phyloP scores from a whole-genome alignment of 805 yeast genomes.

The Ogataea methanolica region DNA sequence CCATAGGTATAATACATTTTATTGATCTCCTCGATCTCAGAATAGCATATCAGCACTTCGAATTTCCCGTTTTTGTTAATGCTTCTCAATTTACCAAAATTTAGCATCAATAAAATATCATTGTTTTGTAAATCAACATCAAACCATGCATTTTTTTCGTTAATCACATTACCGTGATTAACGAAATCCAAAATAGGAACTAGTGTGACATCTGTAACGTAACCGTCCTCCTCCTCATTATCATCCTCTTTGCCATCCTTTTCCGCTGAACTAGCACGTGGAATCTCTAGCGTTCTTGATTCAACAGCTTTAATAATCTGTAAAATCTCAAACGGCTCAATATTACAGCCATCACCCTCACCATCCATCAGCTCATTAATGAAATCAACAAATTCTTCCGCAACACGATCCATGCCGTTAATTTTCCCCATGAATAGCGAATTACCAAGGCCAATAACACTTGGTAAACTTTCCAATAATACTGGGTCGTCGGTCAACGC shows the following conservation, averaged over 20 bases:
- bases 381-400: neutral
- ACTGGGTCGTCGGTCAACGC: conserved; percentile 24
- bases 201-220: conserved; percentile 45
- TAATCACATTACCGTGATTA: conserved; percentile 38
- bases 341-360: neutral
- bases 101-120: conserved; percentile 39
- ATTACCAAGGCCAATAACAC: conserved; percentile 8
- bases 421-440: conserved; percentile 5
- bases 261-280: conserved; percentile 28
- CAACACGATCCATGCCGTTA: too few species aligned
- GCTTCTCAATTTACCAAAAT: conserved; percentile 6
- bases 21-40: conserved; percentile 38
- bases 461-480: conserved; percentile 17
- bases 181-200: conserved; percentile 69
- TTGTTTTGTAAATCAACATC: conserved; percentile 47
- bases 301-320: conserved; percentile 39
- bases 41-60: conserved; percentile 43
- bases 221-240: conserved; percentile 32
- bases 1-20: conserved; percentile 41
- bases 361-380: neutral
- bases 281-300: conserved; percentile 64
- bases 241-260: conserved; percentile 17
- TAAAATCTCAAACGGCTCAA: conserved; percentile 7
- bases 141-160: conserved; percentile 46
- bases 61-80: neutral